A percentile compares a stretch with the other conserved stretches of the same genome.
These are phyloP conservation scores for Tetrapyrgos nigripes DNA, from an alignment of 1,284 basidiomycete species.

Conservation along the genomic window DNA sequence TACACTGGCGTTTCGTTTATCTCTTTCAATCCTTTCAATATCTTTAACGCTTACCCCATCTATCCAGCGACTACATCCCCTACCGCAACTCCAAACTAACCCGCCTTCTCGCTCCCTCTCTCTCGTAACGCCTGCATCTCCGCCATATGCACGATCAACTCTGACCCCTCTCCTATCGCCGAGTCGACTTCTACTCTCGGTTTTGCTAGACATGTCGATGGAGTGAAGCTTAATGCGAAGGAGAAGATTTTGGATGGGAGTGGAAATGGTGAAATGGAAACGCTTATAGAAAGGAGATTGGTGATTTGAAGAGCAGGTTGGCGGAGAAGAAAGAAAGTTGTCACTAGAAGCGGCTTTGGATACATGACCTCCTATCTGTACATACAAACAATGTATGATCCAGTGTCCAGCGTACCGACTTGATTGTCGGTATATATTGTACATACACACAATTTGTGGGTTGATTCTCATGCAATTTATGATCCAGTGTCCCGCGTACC, in stretches of 20 bases:
- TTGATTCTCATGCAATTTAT: too few species aligned
- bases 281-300: conserved; percentile 93
- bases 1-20: neutral
- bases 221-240: conserved; percentile 84
- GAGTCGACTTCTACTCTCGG: conserved; percentile 87
- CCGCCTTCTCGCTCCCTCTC: conserved; percentile 92
- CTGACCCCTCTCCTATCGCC: conserved; percentile 73
- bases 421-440: too few species aligned
- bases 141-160: conserved; percentile 96
- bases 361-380: too few species aligned
- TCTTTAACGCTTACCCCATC: neutral
- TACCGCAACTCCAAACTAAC: conserved; percentile 97
- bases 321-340: conserved; percentile 77
- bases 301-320: conserved; percentile 77
- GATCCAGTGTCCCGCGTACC: too few species aligned
- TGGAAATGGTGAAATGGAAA: conserved; percentile 91
- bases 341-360: too few species aligned
- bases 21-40: neutral
- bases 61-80: conserved; percentile 86
- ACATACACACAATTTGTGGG: too few species aligned
- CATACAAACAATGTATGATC: too few species aligned
- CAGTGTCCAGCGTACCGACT: too few species aligned
- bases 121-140: conserved; percentile 96
- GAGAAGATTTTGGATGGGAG: conserved; percentile 70
- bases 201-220: conserved; percentile 91